A percentile compares a stretch with the other conserved stretches of the same genome.
Conservation (phyloP, 768 basidiomycete genomes). For the Mycena amicta region DNA sequence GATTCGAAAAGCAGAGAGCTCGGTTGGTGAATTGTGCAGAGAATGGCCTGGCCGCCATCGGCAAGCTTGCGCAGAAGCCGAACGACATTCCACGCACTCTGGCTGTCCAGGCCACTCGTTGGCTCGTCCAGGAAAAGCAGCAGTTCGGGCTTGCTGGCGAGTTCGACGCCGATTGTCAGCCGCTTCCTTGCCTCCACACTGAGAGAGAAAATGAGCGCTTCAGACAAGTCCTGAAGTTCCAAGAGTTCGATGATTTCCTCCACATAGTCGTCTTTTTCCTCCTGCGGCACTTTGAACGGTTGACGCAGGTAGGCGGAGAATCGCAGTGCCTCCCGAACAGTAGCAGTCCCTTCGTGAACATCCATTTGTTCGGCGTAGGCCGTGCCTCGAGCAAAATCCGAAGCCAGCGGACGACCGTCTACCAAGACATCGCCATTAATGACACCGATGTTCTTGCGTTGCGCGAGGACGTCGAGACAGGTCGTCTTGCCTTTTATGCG, state of each 20-base stretch:
- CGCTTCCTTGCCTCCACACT: constrained; percentile 77
- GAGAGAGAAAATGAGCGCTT: constrained; percentile 76
- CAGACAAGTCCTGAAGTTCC: constrained; percentile 81
- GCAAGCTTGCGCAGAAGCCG: constrained; percentile 84
- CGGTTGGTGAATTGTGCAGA: constrained; percentile 91
- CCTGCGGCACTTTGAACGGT: constrained; percentile 61
- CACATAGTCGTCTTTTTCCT: constrained; percentile 79
- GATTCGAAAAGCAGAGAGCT: constrained; percentile 85
- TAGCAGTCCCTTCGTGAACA: constrained; percentile 79
- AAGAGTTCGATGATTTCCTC: constrained; percentile 84
- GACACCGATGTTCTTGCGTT: constrained; percentile 72
- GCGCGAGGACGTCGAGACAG: constrained; percentile 73
- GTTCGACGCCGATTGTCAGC: constrained; percentile 88
- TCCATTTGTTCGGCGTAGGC: constrained; percentile 90
- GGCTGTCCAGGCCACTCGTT: constrained; percentile 49
- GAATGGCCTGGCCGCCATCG: constrained; percentile 83
- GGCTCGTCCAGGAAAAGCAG: constrained; percentile 68
- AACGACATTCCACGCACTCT: constrained; percentile 80
- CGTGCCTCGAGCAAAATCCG: constrained; percentile 62
- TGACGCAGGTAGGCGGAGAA: constrained; percentile 88
- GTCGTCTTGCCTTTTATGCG: constrained; percentile 64
- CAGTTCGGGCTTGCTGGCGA: constrained; percentile 84
- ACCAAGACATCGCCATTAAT: constrained; percentile 66
- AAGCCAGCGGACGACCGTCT: constrained; percentile 61
- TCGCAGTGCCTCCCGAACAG: constrained; percentile 83